phyloP scores from a whole-genome alignment of 163 green algal species.

The Scenedesmus sp. region DNA sequence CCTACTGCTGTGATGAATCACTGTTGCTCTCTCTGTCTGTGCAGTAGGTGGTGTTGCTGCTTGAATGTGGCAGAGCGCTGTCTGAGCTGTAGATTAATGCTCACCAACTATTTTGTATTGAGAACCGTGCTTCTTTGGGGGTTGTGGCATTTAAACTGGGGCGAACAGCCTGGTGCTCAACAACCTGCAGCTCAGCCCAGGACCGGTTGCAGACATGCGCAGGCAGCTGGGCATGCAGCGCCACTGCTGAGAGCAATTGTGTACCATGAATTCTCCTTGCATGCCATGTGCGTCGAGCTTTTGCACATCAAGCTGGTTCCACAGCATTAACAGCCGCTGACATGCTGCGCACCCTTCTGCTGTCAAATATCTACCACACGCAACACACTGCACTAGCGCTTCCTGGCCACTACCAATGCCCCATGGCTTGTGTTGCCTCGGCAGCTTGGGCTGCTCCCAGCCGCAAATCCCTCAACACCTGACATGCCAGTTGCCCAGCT shows the following conservation, averaged over 20 bases:
- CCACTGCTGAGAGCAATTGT: too few species aligned
- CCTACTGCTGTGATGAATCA: constrained; percentile 11
- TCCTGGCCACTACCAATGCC: too few species aligned
- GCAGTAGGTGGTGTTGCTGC: background rate
- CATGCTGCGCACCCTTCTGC: too few species aligned
- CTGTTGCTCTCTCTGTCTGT: background rate
- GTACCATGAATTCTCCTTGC: too few species aligned
- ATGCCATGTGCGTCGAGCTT: too few species aligned
- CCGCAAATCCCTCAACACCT: background rate
- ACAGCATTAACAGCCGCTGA: too few species aligned
- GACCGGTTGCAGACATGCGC: background rate
- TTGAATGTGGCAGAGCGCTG: background rate
- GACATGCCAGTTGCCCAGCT: background rate
- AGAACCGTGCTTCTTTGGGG: background rate
- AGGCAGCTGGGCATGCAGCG: background rate
- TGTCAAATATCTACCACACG: too few species aligned
- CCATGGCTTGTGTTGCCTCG: too few species aligned
- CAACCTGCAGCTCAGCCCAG: background rate
- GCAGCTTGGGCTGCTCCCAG: too few species aligned
- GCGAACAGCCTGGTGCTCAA: background rate
- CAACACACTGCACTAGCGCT: too few species aligned
- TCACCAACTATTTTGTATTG: background rate
- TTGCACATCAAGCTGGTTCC: too few species aligned
- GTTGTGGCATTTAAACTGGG: background rate
- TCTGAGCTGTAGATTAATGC: background rate